A percentile compares a stretch with the other conserved stretches of the same genome.
Evolutionary conservation across 176 grass and related monocot species (phyloP).

Genomic region (Saccharum officinarum): DNA sequence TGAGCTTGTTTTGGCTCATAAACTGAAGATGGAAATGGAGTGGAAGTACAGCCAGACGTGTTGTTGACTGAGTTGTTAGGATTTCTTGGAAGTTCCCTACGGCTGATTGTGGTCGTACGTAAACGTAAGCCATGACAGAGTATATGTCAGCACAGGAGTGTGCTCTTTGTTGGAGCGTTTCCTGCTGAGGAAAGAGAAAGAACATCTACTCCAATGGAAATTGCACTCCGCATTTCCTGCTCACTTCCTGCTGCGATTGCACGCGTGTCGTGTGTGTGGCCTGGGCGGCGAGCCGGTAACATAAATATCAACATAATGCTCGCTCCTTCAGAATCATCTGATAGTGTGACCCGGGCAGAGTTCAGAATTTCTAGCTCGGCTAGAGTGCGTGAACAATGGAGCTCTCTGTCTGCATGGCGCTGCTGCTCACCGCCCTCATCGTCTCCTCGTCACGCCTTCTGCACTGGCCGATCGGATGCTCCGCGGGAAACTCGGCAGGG

Average conservation of each 20-base stretch:
- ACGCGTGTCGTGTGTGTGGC: too few relatives aligned
- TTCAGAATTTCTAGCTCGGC: not conserved
- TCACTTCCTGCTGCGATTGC: too few relatives aligned
- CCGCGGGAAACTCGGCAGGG: not conserved
- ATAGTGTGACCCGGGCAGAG: not conserved
- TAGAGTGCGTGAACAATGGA: not conserved
- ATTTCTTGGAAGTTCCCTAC: constrained; percentile 6
- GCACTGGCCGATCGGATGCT: not conserved
- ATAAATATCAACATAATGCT: not conserved
- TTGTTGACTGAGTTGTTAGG: not conserved
- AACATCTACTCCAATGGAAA: not conserved
- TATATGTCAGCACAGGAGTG: not conserved
- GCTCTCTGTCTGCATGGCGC: constrained; percentile 2
- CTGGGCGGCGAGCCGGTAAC: not conserved
- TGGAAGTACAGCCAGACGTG: not conserved
- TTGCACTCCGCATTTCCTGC: not conserved
- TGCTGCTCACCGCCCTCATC: constrained; percentile 1
- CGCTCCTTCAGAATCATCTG: not conserved
- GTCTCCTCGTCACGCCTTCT: not conserved
- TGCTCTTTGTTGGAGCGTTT: not conserved
- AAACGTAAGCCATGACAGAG: not conserved
- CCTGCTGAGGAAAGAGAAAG: too few relatives aligned
- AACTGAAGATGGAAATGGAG: not conserved
- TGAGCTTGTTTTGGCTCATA: not conserved
- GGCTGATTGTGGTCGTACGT: not conserved